Evolutionary conservation across 257 asterid genomes (phyloP), one percentile per base, ranked within the genome.

Genomic region (Mitragyna speciosa): DNA sequence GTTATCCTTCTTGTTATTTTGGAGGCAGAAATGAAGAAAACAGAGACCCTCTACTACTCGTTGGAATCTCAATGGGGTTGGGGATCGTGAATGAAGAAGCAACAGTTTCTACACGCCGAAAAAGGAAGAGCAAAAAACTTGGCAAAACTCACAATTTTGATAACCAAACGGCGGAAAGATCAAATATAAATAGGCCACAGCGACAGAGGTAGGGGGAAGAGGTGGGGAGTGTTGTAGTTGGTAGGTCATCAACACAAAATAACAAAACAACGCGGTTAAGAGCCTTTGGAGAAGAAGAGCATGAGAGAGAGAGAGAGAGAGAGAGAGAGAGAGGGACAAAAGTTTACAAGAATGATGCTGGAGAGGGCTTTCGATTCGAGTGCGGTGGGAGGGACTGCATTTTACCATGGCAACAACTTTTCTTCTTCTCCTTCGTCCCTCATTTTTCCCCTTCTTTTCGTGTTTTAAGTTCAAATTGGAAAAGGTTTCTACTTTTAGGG

Each of bases 211-310:
- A 15, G 66, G 26, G 52, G 31, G 12, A 5, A 41, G 33, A 12
- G 11, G 17, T 26, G 24, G 74, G 58, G 1, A 4, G n/a, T 39
- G n/a, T 39, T n/a, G 12, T 11, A 7, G 36, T 65, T 33, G 78
- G 61, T 84, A 81, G 87, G 85, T 81, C 41, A 81, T 47, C 84
- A 77, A 81, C 52, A 58, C 81, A 68, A 49, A 79, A 71, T 64
- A 43, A 59, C 72, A 73, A 58, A 56, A 52, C 49, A 45, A 45
- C 7, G 49, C 49, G 6, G 14, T 59, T 10, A 22, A 7, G 41
- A 58, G 36, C 12, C 12, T 5, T 69, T 6, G 31, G 15, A 30
- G 52, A 5, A 20, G 16, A 31, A 52, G 48, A 47, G 28, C 47
- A n/a, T 64, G 14, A 17, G 71, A 16, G 58, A n/a, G 24, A 73